Conservation (phyloP, 768 basidiomycete species). For the Amanita fuliginea region DNA sequence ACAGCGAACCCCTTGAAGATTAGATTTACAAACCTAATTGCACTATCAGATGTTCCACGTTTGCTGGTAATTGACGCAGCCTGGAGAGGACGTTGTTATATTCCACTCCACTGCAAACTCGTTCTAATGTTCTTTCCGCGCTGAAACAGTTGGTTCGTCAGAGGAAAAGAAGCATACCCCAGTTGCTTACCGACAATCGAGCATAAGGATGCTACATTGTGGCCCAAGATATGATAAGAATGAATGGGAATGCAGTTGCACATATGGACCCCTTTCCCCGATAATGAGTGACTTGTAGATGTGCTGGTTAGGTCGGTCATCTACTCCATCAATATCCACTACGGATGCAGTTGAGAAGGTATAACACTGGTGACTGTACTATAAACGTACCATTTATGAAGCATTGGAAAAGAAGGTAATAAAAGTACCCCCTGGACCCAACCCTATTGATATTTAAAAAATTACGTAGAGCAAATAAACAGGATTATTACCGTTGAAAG, state of each 20-base stretch:
- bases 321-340: constrained; percentile 68
- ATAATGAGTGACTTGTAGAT: constrained; percentile 63
- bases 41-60: constrained; percentile 75
- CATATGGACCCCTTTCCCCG: constrained; percentile 65
- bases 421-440: constrained; percentile 81
- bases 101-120: constrained; percentile 65
- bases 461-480: not conserved
- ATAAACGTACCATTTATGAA: constrained; percentile 58
- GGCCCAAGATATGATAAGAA: constrained; percentile 76
- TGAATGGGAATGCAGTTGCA: constrained; percentile 76
- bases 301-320: constrained; percentile 51
- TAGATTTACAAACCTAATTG: constrained; percentile 46
- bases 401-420: constrained; percentile 89
- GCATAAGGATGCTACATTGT: constrained; percentile 55
- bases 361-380: not conserved
- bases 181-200: constrained; percentile 65
- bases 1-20: not conserved
- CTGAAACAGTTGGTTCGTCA: constrained; percentile 24
- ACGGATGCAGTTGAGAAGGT: constrained; percentile 2
- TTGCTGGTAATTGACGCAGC: constrained; percentile 45
- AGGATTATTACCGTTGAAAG: constrained; percentile 46
- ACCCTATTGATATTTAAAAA: constrained; percentile 33
- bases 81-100: constrained; percentile 67
- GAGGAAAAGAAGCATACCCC: constrained; percentile 4
- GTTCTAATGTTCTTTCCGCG: constrained; percentile 74